Percentiles rank a stretch among this genome's conserved stretches.
Evolutionary conservation across 192 early-diverging fungal species (phyloP).

Genomic region (Backusella westeae): DNA sequence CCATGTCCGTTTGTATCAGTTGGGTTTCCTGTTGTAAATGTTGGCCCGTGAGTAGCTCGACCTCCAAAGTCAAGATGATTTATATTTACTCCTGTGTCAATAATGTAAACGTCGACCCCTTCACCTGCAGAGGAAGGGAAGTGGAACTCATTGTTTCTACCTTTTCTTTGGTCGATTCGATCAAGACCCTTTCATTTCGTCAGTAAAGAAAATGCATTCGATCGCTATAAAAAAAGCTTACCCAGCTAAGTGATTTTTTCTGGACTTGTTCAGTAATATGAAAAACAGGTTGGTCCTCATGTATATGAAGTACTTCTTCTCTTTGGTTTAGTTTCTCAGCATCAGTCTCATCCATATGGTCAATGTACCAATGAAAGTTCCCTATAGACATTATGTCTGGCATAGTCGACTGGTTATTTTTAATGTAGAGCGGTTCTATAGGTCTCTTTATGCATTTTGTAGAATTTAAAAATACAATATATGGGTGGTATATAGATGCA

Average conservation of each 20-base stretch:
- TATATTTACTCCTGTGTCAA: conserved; percentile 56
- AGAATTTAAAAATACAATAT: background rate
- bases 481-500: background rate
- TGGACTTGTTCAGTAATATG: background rate
- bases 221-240: background rate
- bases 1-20: conserved; percentile 52
- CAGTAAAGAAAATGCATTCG: background rate
- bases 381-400: background rate
- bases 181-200: conserved; percentile 9
- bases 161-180: conserved; percentile 16
- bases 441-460: background rate
- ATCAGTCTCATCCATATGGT: background rate
- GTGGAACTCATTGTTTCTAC: conserved; percentile 6
- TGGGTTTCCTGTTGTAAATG: conserved; percentile 21
- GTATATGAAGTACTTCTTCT: background rate
- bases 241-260: background rate
- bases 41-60: conserved; percentile 36
- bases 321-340: background rate
- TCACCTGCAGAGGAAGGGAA: conserved; percentile 13
- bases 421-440: background rate
- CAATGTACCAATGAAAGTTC: background rate
- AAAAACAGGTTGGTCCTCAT: background rate
- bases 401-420: background rate
- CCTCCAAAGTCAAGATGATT: conserved; percentile 44
- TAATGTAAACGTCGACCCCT: conserved; percentile 57